Percentiles rank a stretch among this genome's conserved stretches.
These are phyloP conservation scores for Aspergillus felis DNA, from an alignment of 2,329 filamentous ascomycete genomes.

Conservation along the genomic window DNA sequence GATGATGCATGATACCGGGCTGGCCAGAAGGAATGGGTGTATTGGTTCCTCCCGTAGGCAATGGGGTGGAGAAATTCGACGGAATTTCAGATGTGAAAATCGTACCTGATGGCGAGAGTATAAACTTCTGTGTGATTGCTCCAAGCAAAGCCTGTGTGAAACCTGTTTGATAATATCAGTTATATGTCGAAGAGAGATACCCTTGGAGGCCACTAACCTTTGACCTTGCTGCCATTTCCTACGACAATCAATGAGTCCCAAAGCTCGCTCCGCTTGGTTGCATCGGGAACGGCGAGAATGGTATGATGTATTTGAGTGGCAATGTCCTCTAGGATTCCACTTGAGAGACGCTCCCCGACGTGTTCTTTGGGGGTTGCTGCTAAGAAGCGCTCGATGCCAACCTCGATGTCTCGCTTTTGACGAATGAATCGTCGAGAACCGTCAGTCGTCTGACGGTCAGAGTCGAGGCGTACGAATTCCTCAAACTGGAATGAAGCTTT, in stretches of 20 bases:
- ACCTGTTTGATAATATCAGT: conserved; percentile 43
- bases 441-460: conserved; percentile 47
- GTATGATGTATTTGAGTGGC: conserved; percentile 79
- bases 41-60: conserved; percentile 86
- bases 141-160: conserved; percentile 86
- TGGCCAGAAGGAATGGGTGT: conserved; percentile 56
- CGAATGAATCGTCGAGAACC: conserved; percentile 51
- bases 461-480: conserved; percentile 53
- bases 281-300: conserved; percentile 76
- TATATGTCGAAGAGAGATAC: not conserved
- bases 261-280: conserved; percentile 76
- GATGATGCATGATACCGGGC: conserved; percentile 52
- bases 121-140: conserved; percentile 74
- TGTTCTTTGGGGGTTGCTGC: conserved; percentile 45
- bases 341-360: conserved; percentile 36
- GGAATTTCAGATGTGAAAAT: conserved; percentile 97
- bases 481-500: conserved; percentile 60
- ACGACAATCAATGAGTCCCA: conserved; percentile 93
- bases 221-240: conserved; percentile 72
- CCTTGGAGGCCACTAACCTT: conserved; percentile 41
- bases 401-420: conserved; percentile 55
- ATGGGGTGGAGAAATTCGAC: conserved; percentile 85
- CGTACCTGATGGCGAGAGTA: conserved; percentile 88
- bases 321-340: conserved; percentile 75
- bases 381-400: conserved; percentile 60